Conservation (phyloP, 108 stramenopile species). For the Nannochloropsis gaditana region DNA sequence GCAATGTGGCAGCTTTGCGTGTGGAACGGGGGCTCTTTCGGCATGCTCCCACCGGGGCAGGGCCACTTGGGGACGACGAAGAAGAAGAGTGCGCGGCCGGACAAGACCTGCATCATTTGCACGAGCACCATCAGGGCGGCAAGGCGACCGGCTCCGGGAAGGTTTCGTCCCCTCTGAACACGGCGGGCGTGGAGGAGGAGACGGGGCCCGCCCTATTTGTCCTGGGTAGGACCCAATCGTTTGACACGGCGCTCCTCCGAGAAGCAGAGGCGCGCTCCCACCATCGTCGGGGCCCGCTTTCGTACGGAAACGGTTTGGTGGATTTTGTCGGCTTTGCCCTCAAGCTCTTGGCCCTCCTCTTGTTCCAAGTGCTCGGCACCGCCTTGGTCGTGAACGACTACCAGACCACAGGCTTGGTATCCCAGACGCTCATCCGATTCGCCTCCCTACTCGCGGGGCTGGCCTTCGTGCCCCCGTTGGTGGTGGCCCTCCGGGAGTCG, state of each 20-base stretch:
- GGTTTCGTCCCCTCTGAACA: not conserved
- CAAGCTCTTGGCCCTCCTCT: not conserved
- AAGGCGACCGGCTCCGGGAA: not conserved
- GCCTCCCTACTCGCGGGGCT: conserved; percentile 10
- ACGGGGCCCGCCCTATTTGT: not conserved
- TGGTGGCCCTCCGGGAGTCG: not conserved
- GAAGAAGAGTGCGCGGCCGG: not conserved
- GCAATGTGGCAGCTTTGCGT: not conserved
- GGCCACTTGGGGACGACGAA: not conserved
- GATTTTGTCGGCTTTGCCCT: not conserved
- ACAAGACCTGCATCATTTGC: not conserved
- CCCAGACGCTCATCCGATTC: not conserved
- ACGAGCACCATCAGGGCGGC: not conserved
- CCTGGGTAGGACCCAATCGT: not conserved
- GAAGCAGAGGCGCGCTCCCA: conserved; percentile 9
- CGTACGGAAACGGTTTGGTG: not conserved
- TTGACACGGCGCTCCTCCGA: not conserved
- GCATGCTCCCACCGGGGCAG: not conserved
- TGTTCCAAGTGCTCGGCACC: not conserved
- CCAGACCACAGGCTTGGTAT: not conserved
- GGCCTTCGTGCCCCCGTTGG: not conserved
- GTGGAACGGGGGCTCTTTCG: not conserved
- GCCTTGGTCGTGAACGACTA: conserved; percentile 6
- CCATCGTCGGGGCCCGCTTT: not conserved
- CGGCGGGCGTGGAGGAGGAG: not conserved